These are phyloP conservation scores for Phalaenopsis hybrid DNA, from an alignment of 116 monocot species.

Conservation along the genomic window DNA sequence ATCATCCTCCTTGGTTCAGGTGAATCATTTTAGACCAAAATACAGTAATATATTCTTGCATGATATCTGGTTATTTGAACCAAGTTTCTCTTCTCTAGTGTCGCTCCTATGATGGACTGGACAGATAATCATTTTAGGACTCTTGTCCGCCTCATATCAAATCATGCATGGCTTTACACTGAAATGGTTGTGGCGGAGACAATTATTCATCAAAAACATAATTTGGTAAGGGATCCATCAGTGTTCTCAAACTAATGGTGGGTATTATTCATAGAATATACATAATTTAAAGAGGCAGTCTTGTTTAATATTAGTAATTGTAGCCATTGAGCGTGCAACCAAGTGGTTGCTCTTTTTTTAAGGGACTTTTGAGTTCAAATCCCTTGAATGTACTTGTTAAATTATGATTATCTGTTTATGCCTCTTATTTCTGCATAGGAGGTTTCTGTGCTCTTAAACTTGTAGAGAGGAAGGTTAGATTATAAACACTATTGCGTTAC, in stretches of 20 bases:
- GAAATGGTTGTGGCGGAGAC: constrained; percentile 99
- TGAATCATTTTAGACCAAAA: neutral
- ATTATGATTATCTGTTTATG: neutral
- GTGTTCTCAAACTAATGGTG: neutral
- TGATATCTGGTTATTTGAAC: neutral
- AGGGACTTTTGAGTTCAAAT: no score
- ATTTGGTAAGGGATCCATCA: constrained; percentile 47
- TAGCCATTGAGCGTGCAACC: neutral
- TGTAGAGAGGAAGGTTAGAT: neutral
- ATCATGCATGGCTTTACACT: constrained; percentile 94
- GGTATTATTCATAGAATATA: neutral
- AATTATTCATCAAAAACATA: constrained; percentile 88
- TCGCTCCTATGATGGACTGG: constrained; percentile 99
- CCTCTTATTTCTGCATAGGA: neutral
- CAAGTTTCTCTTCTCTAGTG: constrained; percentile 32
- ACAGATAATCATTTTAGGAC: constrained; percentile 91
- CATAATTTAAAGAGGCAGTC: neutral
- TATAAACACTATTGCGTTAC: neutral
- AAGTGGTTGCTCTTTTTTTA: neutral
- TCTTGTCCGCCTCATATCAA: constrained; percentile 82
- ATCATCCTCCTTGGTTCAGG: constrained; percentile 76
- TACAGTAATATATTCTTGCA: neutral
- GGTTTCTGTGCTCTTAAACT: neutral
- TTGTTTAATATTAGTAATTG: neutral
- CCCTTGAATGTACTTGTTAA: neutral